phyloP scores from a whole-genome alignment of 441 rosid species.

The Hura crepitans region DNA sequence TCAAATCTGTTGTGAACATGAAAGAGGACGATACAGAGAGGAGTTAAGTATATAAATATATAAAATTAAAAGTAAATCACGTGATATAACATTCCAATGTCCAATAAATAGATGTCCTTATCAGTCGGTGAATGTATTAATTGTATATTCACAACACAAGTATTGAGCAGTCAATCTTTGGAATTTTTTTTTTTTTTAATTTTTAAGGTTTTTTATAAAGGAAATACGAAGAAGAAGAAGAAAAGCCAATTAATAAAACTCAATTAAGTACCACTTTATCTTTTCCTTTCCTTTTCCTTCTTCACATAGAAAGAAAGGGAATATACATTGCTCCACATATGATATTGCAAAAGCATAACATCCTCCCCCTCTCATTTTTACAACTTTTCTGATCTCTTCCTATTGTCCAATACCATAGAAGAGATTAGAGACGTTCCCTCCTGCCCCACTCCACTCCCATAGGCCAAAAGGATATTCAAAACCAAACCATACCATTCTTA shows the following conservation, averaged over 20 bases:
- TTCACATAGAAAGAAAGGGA: not conserved
- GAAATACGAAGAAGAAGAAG: not conserved
- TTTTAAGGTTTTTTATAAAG: not conserved
- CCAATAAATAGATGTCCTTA: not conserved
- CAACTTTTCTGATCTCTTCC: not conserved
- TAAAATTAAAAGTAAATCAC: conserved; percentile 1
- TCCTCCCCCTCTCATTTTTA: not conserved
- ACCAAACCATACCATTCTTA: not conserved
- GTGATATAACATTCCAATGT: conserved; percentile 4
- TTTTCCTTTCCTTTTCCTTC: not conserved
- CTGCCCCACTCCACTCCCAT: not conserved
- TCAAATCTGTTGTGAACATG: too few species aligned
- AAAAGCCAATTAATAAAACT: not conserved
- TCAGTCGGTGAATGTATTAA: not conserved
- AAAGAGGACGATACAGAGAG: not conserved
- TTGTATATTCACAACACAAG: not conserved
- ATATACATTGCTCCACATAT: not conserved
- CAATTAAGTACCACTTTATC: not conserved
- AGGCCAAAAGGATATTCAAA: too few species aligned
- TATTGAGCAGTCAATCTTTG: not conserved
- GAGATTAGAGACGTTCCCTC: not conserved
- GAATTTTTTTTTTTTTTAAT: not conserved
- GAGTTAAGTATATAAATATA: not conserved
- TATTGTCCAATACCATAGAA: not conserved
- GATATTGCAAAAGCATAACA: not conserved